Evolutionary conservation across 352 stramenopile genomes (phyloP).

Genomic region (Phytopythium sindhum): DNA sequence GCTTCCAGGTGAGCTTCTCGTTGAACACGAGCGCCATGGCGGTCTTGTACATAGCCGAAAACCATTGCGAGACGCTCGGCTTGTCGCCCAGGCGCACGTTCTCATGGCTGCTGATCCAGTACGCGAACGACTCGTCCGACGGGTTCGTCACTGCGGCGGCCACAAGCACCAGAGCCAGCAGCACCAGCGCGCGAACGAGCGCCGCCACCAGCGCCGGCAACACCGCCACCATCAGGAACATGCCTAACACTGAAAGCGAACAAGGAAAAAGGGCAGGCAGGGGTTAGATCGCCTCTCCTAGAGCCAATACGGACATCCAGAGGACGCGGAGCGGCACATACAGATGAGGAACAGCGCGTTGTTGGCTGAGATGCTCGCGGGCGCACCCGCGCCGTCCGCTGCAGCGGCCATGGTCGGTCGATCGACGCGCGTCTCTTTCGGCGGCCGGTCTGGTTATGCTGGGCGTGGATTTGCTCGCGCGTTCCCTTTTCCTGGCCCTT

Average conservation of each 20-base stretch:
- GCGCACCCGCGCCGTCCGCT: constrained; percentile 10
- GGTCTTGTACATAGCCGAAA: constrained; percentile 68
- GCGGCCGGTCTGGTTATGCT: neutral
- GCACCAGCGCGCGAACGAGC: constrained; percentile 32
- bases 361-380: constrained; percentile 39
- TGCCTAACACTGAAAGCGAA: constrained; percentile 41
- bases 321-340: constrained; percentile 21
- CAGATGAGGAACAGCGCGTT: constrained; percentile 73
- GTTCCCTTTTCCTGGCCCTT: neutral
- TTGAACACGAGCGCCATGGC: constrained; percentile 63
- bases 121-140: constrained; percentile 66
- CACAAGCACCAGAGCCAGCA: constrained; percentile 24
- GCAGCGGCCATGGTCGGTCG: constrained; percentile 3
- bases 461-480: neutral
- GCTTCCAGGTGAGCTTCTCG: constrained; percentile 56
- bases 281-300: neutral
- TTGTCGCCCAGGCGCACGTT: constrained; percentile 39
- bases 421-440: neutral
- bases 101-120: constrained; percentile 62
- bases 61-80: constrained; percentile 52
- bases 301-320: neutral
- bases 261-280: neutral
- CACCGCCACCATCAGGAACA: constrained; percentile 67
- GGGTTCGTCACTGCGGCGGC: constrained; percentile 52
- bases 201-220: constrained; percentile 52